Evolutionary conservation across 768 basidiomycete species (phyloP).

Genomic region (Cubamyces sp.): DNA sequence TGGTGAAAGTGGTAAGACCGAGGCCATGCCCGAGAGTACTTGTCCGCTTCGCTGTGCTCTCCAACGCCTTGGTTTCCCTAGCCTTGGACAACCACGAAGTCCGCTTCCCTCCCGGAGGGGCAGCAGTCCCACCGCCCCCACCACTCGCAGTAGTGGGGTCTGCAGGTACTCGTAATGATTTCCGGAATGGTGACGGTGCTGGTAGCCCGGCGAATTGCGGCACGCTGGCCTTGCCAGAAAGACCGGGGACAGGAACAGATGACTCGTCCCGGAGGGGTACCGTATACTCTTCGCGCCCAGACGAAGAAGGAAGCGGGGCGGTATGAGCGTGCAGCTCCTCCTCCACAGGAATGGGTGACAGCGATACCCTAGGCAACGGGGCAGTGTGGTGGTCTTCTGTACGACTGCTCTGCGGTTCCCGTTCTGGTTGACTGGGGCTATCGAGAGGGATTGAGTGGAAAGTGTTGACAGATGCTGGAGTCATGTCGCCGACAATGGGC

Average conservation of each 20-base stretch:
- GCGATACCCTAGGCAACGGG: constrained; percentile 27
- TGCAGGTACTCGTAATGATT: constrained; percentile 58
- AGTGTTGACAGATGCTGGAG: constrained; percentile 38
- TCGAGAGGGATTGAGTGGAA: constrained; percentile 45
- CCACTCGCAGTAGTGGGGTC: constrained; percentile 46
- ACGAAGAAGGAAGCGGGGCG: constrained; percentile 11
- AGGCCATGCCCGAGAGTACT: constrained; percentile 12
- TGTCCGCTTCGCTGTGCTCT: constrained; percentile 26
- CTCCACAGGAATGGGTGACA: constrained; percentile 15
- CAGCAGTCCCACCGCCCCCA: constrained; percentile 42
- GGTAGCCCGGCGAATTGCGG: constrained; percentile 66
- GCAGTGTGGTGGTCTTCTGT: constrained; percentile 22
- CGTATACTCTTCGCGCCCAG: constrained; percentile 30
- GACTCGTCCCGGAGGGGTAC: constrained; percentile 43
- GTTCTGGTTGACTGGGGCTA: constrained; percentile 35
- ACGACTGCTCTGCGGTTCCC: not conserved
- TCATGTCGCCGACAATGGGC: constrained; percentile 28
- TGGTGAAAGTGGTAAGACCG: constrained; percentile 30
- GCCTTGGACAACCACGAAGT: constrained; percentile 84
- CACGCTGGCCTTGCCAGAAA: constrained; percentile 44
- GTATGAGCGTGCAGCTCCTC: constrained; percentile 20
- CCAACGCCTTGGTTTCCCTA: constrained; percentile 60
- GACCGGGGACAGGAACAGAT: constrained; percentile 25
- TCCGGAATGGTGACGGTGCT: constrained; percentile 69
- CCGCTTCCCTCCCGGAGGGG: constrained; percentile 53